These are phyloP conservation scores for Hortaea werneckii DNA, from an alignment of 2,329 filamentous ascomycete genomes.

Conservation along the genomic window DNA sequence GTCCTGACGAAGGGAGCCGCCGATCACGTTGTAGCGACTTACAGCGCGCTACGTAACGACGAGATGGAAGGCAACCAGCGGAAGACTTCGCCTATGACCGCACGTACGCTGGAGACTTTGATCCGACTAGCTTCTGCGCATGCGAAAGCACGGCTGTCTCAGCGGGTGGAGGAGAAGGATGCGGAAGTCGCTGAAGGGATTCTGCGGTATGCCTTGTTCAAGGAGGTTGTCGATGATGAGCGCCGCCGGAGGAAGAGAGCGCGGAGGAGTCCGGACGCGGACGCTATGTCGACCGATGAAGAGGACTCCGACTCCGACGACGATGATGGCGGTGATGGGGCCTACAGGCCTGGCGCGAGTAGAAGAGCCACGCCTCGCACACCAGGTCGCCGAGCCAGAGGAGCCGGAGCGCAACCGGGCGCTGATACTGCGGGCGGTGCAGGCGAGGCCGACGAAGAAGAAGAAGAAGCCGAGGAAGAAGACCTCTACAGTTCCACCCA, in stretches of 20 bases:
- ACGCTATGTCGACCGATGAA: slow-evolving; percentile 45
- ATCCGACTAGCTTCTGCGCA: slow-evolving; percentile 95
- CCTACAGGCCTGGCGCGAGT: slow-evolving; percentile 9
- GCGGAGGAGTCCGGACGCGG: slow-evolving; percentile 48
- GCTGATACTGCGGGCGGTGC: slow-evolving; percentile 13
- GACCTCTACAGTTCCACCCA: slow-evolving; percentile 46
- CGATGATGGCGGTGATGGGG: slow-evolving; percentile 40
- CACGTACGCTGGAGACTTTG: slow-evolving; percentile 93
- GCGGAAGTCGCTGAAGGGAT: slow-evolving; percentile 81
- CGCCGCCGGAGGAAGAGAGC: slow-evolving; percentile 76
- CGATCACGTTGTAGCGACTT: slow-evolving; percentile 82
- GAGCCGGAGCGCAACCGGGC: slow-evolving; percentile 6
- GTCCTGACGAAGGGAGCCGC: slow-evolving; percentile 83
- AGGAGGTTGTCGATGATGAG: slow-evolving; percentile 73
- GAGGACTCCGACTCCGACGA: slow-evolving; percentile 48
- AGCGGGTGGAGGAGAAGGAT: slow-evolving; percentile 79
- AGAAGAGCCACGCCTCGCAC: slow-evolving; percentile 17
- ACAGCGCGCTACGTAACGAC: slow-evolving; percentile 88
- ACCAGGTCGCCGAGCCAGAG: slow-evolving; percentile 14
- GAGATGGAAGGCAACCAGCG: slow-evolving; percentile 91
- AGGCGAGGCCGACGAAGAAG: slow-evolving; percentile 27
- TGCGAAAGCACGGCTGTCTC: slow-evolving; percentile 82
- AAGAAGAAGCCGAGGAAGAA: slow-evolving; percentile 31
- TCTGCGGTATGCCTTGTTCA: slow-evolving; percentile 89
- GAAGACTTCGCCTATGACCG: slow-evolving; percentile 88